phyloP scores from a whole-genome alignment of 192 early-diverging fungal genomes.

The Phlyctochytrium arcticum region DNA sequence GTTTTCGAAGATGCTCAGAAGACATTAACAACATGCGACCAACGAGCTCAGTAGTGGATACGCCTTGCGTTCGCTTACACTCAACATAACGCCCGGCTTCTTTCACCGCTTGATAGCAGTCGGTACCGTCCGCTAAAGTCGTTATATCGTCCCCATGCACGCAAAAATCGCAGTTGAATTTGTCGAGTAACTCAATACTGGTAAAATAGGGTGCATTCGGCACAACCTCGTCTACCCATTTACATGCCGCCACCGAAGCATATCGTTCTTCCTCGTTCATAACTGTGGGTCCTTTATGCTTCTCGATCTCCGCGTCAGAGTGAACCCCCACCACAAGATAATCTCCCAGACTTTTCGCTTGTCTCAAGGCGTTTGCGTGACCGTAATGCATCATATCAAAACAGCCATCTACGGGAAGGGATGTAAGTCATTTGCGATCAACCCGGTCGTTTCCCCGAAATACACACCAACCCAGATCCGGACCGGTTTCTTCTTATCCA shows the following conservation, averaged over 20 bases:
- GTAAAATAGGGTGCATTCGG: conserved; percentile 91
- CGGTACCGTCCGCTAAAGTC: conserved; percentile 90
- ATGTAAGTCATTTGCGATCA: not conserved
- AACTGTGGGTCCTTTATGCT: conserved; percentile 95
- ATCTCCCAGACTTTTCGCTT: conserved; percentile 94
- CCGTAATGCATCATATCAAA: conserved; percentile 93
- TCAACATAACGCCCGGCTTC: conserved; percentile 92
- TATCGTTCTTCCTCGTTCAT: conserved; percentile 96
- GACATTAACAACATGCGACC: conserved; percentile 93
- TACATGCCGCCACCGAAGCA: conserved; percentile 92
- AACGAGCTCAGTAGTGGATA: conserved; percentile 96
- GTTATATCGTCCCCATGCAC: conserved; percentile 98
- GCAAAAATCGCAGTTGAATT: conserved; percentile 89
- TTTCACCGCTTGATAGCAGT: conserved; percentile 95
- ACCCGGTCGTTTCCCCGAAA: not conserved
- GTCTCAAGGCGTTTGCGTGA: conserved; percentile 93
- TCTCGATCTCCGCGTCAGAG: conserved; percentile 87
- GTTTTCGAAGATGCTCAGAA: conserved; percentile 59
- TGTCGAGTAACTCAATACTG: conserved; percentile 76
- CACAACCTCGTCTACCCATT: conserved; percentile 94
- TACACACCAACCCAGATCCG: conserved; percentile 30
- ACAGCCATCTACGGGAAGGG: conserved; percentile 74
- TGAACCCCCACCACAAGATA: conserved; percentile 94
- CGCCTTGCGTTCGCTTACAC: conserved; percentile 92
- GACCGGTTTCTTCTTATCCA: conserved; percentile 21